Percentiles rank a stretch among this genome's conserved stretches.
Evolutionary conservation across 352 stramenopile genomes (phyloP).

Genomic region (Hyaloperonospora arabidopsidis): DNA sequence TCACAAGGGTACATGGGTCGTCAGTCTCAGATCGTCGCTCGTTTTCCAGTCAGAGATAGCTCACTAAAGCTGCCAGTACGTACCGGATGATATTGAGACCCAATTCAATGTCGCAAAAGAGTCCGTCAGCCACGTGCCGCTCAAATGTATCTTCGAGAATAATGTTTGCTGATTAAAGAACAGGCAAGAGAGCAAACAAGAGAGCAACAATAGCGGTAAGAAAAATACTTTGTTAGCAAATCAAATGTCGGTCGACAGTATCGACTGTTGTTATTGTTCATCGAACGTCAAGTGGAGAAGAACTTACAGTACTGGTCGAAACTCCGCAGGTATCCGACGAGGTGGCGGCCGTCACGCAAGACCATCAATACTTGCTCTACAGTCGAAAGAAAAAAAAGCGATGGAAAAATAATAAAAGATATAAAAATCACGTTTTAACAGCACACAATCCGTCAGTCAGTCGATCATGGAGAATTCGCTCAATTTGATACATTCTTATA

Average conservation of each 20-base stretch:
- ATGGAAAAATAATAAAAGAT: no score
- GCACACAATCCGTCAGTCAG: neutral
- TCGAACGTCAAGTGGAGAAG: neutral
- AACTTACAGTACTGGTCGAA: constrained; percentile 83
- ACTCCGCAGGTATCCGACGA: constrained; percentile 87
- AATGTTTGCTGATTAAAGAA: constrained; percentile 90
- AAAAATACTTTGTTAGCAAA: no score
- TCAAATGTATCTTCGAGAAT: constrained; percentile 94
- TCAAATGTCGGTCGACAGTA: no score
- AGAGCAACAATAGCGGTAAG: neutral
- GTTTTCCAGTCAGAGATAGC: no score
- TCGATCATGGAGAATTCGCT: no score
- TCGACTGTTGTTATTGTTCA: no score
- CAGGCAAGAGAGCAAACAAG: no score
- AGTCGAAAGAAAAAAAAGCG: no score
- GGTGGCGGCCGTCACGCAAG: constrained; percentile 91
- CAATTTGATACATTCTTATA: no score
- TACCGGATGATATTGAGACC: constrained; percentile 94
- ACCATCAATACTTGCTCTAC: constrained; percentile 88
- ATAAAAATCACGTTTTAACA: neutral
- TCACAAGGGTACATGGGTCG: neutral
- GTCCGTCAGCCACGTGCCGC: constrained; percentile 71
- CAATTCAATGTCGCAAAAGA: constrained; percentile 93
- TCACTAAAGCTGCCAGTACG: neutral
- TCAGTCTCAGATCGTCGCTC: constrained; percentile 1